Base-by-base conservation (phyloP, 2,329 filamentous ascomycete species). In the Macrophomina pseudophaseolina region DNA sequence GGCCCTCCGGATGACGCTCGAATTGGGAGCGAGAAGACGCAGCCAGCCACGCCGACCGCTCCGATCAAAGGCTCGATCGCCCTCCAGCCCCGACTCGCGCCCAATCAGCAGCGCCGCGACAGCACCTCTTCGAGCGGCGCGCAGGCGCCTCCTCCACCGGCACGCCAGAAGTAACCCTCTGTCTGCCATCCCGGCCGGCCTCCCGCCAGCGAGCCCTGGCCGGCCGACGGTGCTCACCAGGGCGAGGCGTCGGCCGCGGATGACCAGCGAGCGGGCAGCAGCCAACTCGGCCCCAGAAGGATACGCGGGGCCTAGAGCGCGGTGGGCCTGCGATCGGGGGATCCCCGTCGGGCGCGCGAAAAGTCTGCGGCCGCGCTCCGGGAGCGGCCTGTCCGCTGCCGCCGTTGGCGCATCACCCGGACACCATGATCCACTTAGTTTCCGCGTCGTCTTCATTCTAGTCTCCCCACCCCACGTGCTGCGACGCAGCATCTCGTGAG, bases 51-150 rank as follows among this genome's bases (percentile, higher is more conserved):
- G 42, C 46, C 33, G 48, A 52, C 40, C 18, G 11, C 60, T 64
- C 60, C 60, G 60, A 64, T 64, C 33, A 64, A 33, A 64, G 60
- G 60, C 48, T 64, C 48, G 60, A 64, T 64, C 60, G 58, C 44
- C 58, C 44, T 49, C 58, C 44, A 11, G 23, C 30, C n/a, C 42
- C 42, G 30, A 62, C 42, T 35, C 58, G 44, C 32, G n/a, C 58
- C 58, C 58, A 62, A 62, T 62, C 58, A 62, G 44, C 58, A 32
- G 9, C 28, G 16, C 16, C 16, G 8, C 30, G 58, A 14, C 30
- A n/a, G 14, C 58, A 49, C 58, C 58, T 14, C 44, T 62, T 51
- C 32, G 42, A 62, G 58, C 44, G 44, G 30, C 58, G 58, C 58
- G 58, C 58, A 62, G 58, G 44, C 58, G 42, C 44, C 58, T 62